phyloP scores from a whole-genome alignment of 2,329 filamentous ascomycete genomes.

The Elsinoe necatrix region DNA sequence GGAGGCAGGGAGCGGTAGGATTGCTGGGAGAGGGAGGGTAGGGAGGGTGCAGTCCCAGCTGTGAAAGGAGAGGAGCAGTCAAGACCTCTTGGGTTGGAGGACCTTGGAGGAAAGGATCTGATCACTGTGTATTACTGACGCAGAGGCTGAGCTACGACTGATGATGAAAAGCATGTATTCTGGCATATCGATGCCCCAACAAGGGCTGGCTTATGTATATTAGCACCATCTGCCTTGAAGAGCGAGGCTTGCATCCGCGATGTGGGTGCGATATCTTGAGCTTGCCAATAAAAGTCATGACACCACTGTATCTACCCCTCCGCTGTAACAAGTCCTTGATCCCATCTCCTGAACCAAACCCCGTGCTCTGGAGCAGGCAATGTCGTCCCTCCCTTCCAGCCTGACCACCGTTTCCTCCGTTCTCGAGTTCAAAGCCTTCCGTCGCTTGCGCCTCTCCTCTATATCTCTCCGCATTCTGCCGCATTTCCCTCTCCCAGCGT shows the following conservation, averaged over 20 bases:
- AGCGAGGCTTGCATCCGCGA: not conserved
- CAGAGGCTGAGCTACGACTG: not conserved
- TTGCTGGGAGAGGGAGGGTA: not conserved
- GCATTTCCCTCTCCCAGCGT: no score
- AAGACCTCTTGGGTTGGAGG: not conserved
- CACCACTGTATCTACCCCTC: not conserved
- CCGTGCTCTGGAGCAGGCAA: no score
- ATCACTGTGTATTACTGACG: not conserved
- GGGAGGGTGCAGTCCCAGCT: not conserved
- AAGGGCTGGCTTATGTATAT: not conserved
- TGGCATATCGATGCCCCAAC: not conserved
- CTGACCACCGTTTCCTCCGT: no score
- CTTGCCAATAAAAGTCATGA: not conserved
- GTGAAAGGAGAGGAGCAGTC: not conserved
- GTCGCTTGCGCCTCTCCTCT: no score
- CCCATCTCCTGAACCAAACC: no score
- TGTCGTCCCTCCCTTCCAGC: no score
- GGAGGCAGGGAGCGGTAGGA: not conserved
- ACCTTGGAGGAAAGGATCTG: not conserved
- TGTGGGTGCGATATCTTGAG: not conserved
- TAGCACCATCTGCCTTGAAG: not conserved
- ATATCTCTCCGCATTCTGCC: no score
- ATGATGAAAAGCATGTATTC: slow-evolving; percentile 8
- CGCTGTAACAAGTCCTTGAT: no score
- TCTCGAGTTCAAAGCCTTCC: no score